phyloP scores from a whole-genome alignment of 2,329 filamentous ascomycete genomes.

The Lithohypha guttulata region DNA sequence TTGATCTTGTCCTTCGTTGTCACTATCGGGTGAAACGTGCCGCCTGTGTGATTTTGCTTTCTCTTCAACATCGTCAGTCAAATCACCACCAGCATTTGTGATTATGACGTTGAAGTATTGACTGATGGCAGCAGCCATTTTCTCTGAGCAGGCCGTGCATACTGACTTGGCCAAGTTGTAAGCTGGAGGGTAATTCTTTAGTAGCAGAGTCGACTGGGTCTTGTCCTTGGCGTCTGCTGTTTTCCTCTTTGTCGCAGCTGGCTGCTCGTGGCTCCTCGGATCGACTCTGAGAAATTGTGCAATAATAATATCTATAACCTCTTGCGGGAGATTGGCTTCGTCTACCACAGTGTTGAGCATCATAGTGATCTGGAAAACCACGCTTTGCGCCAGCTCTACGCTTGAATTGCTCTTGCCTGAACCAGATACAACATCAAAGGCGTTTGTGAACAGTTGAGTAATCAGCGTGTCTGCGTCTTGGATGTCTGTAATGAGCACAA shows the following conservation, averaged over 20 bases:
- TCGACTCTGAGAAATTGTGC: conserved; percentile 90
- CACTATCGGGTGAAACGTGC: conserved; percentile 39
- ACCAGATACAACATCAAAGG: conserved; percentile 83
- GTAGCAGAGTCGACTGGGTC: conserved; percentile 70
- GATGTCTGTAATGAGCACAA: conserved; percentile 81
- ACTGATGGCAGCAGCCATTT: conserved; percentile 88
- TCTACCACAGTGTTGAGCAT: conserved; percentile 79
- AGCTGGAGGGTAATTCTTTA: conserved; percentile 79
- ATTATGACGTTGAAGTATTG: conserved; percentile 98
- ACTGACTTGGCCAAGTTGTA: conserved; percentile 96
- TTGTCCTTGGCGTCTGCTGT: conserved; percentile 50
- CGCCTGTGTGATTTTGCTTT: conserved; percentile 31
- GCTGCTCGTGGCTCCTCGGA: conserved; percentile 43
- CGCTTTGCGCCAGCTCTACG: conserved; percentile 80
- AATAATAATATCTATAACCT: conserved; percentile 84
- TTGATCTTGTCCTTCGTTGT: conserved; percentile 59
- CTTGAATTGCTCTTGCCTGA: conserved; percentile 63
- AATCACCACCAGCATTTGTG: conserved; percentile 58
- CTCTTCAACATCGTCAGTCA: conserved; percentile 26
- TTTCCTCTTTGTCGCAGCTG: conserved; percentile 48
- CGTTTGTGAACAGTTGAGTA: conserved; percentile 69
- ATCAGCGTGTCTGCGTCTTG: conserved; percentile 71
- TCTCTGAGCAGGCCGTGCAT: conserved; percentile 78
- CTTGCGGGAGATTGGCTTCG: conserved; percentile 67
- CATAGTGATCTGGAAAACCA: conserved; percentile 83